These are phyloP conservation scores for Senna tora DNA, from an alignment of 306 rosid genomes.

Conservation along the genomic window DNA sequence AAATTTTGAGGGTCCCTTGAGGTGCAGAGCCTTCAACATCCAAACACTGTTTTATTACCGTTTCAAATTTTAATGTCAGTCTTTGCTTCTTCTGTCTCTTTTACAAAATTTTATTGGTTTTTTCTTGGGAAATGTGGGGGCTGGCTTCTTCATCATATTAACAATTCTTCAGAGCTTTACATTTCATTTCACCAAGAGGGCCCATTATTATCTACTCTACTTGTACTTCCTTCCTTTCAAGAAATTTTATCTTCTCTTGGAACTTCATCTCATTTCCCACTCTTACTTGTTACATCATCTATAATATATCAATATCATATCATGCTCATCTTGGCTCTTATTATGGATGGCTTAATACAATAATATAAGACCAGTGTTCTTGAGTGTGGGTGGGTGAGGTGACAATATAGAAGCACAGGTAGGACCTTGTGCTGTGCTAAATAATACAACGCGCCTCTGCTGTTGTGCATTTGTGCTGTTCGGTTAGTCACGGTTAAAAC, in stretches of 20 bases:
- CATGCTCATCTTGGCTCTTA: not conserved
- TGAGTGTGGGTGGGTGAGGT: conserved; percentile 44
- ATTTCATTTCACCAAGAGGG: not conserved
- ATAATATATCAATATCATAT: too few species aligned
- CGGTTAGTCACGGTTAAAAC: too few species aligned
- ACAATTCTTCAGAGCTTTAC: conserved; percentile 6
- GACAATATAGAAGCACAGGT: conserved; percentile 48
- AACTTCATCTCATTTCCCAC: too few species aligned
- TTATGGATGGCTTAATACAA: not conserved
- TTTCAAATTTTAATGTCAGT: conserved; percentile 68
- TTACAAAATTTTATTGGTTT: conserved; percentile 38
- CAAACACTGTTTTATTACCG: conserved; percentile 66
- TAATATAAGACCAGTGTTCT: conserved; percentile 33
- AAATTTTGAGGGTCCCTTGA: conserved; percentile 53
- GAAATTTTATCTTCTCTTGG: not conserved
- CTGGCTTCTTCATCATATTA: conserved; percentile 40
- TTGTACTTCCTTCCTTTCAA: not conserved
- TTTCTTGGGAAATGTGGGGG: conserved; percentile 56
- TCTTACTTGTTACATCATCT: too few species aligned
- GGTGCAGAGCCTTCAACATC: conserved; percentile 63
- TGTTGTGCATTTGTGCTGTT: too few species aligned
- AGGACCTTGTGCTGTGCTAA: conserved; percentile 42
- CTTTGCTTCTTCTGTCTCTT: conserved; percentile 55
- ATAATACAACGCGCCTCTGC: too few species aligned
- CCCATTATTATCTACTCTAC: conserved; percentile 28